Base-by-base conservation (phyloP, 2,329 filamentous ascomycete genomes). In the Fusarium sp. region DNA sequence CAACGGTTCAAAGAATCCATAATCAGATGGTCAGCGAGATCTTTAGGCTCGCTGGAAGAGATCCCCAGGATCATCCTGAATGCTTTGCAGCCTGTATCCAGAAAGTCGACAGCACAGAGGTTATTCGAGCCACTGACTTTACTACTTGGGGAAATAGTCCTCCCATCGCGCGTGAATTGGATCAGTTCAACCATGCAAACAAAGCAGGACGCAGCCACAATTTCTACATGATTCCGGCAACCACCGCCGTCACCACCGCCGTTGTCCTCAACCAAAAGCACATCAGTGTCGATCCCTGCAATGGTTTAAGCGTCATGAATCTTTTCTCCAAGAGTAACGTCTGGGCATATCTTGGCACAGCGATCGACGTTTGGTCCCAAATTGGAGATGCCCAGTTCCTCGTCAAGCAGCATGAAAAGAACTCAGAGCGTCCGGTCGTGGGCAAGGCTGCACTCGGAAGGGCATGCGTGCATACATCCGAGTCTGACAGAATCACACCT, bases 61-160 rank as follows among this genome's bases (percentile, higher is more conserved):
- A 63, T n/a, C 45, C 51, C 2, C 15, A 19, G 3, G 7, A 33
- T 10, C 58, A 63, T 5, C 7, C n/a, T 6, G 10, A n/a, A 4
- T 63, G 61, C 28, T 63, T 57, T 38, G 17, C 26, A 7, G 44
- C 50, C 13, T 64, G 61, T 39, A 9, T 64, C 7, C 33, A 42
- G 10, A 36, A 28, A 17, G 54, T 57, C 3, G 13, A 46, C 7
- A 34, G 31, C 4, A 64, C 61, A 9, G 39, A 51, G 5, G 26
- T 57, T 39, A 11, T 64, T 34, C 21, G 40, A 11, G 39, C 61
- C 31, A 38, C 61, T 11, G 44, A 63, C 38, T 57, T 50, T 31
- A 21, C 17, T 13, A 47, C 9, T 3, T 64, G 51, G 61, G 33
- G 45, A 24, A 46, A 28, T 6, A 28, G 55, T 4, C 2, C 2